Evolutionary conservation across 192 early-diverging fungal genomes (phyloP).

Genomic region (Chytriomyces sp.): DNA sequence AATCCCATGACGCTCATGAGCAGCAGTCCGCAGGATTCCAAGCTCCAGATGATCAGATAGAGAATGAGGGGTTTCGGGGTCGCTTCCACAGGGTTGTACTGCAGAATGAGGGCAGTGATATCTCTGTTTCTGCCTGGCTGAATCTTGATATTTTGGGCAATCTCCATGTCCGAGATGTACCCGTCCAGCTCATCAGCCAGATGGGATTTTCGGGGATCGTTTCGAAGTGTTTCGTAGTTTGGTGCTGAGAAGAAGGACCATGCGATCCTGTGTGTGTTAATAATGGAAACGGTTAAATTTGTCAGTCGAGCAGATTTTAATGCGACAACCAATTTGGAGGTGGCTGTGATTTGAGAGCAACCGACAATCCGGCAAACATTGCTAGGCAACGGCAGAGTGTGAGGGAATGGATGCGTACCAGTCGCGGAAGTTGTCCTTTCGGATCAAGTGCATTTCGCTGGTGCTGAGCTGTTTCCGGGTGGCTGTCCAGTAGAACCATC

Average conservation of each 20-base stretch:
- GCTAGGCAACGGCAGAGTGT: background rate
- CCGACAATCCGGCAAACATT: background rate
- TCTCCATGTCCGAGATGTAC: slow-evolving; percentile 35
- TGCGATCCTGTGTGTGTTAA: slow-evolving; percentile 26
- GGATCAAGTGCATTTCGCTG: slow-evolving; percentile 29
- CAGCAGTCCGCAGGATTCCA: slow-evolving; percentile 15
- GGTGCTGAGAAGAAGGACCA: slow-evolving; percentile 34
- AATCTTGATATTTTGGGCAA: slow-evolving; percentile 18
- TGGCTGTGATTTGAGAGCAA: background rate
- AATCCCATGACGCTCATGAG: slow-evolving; percentile 29
- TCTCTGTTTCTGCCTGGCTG: slow-evolving; percentile 30
- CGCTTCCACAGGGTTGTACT: slow-evolving; percentile 36
- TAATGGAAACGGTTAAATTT: background rate
- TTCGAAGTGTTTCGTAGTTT: slow-evolving; percentile 6
- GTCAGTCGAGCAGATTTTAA: background rate
- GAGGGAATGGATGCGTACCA: slow-evolving; percentile 11
- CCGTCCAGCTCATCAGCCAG: slow-evolving; percentile 23
- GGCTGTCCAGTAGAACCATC: slow-evolving; percentile 38
- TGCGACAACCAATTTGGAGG: background rate
- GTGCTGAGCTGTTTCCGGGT: slow-evolving; percentile 25
- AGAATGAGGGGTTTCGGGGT: slow-evolving; percentile 34
- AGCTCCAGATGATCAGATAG: slow-evolving; percentile 28
- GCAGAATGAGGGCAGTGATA: slow-evolving; percentile 31
- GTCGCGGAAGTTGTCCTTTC: slow-evolving; percentile 34
- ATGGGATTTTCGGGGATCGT: slow-evolving; percentile 9